Conservation (phyloP, 768 basidiomycete species). For the Lactarius indigo region DNA sequence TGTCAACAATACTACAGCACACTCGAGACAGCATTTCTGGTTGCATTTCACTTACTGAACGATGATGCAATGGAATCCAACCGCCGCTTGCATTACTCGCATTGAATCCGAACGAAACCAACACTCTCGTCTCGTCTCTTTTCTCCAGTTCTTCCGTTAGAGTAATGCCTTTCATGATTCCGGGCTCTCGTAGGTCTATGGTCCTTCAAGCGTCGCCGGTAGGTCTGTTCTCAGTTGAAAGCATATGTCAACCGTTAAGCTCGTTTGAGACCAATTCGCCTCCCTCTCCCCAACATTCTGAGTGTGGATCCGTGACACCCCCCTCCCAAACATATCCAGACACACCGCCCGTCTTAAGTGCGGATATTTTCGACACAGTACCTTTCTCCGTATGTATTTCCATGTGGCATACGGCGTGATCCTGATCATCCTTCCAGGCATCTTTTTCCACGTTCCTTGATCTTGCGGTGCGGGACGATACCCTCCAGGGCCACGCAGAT, state of each 20-base stretch:
- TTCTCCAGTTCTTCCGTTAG: neutral
- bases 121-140: no score
- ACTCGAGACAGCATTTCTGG: neutral
- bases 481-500: neutral
- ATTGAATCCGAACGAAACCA: neutral
- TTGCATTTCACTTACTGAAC: neutral
- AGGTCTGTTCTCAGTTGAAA: neutral
- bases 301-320: slow-evolving; percentile 10
- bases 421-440: slow-evolving; percentile 13
- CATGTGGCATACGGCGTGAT: neutral
- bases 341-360: slow-evolving; percentile 25
- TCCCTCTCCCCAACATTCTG: slow-evolving; percentile 20
- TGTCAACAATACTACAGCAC: neutral
- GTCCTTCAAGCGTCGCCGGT: slow-evolving; percentile 6
- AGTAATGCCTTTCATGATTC: slow-evolving; percentile 18
- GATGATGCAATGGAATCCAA: slow-evolving; percentile 4
- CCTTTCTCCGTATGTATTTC: slow-evolving; percentile 26
- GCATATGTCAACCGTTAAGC: neutral
- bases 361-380: slow-evolving; percentile 24
- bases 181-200: slow-evolving; percentile 19
- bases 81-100: neutral
- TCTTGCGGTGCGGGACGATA: slow-evolving; percentile 1
- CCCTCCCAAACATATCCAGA: slow-evolving; percentile 15
- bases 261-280: slow-evolving; percentile 1
- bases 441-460: slow-evolving; percentile 23